Conservation (phyloP, 225 moss, liverwort and hornwort species). For the Pseudisothecium myosuroides region DNA sequence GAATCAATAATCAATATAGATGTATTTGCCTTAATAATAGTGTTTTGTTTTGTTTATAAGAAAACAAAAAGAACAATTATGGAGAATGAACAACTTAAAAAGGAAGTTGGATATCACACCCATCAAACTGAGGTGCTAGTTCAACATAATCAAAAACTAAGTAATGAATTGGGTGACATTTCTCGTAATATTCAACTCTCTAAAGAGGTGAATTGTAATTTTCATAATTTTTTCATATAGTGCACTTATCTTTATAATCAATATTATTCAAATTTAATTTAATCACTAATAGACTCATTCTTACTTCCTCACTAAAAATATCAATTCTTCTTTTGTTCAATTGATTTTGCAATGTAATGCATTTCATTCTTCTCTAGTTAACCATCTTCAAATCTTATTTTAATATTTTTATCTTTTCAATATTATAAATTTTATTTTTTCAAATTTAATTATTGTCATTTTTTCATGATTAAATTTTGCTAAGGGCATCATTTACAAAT, state of each 20-base stretch:
- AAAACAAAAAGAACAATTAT: slow-evolving; percentile 8
- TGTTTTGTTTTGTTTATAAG: neutral
- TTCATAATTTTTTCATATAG: neutral
- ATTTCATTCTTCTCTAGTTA: neutral
- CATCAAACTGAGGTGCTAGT: neutral
- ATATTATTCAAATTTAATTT: neutral
- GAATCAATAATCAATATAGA: neutral
- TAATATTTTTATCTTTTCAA: neutral
- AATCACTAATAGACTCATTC: neutral
- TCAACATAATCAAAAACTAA: slow-evolving; percentile 14
- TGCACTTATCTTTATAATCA: neutral
- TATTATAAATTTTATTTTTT: neutral
- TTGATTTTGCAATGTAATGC: neutral
- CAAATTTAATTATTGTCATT: too few species aligned
- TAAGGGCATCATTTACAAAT: neutral
- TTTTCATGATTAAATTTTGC: neutral
- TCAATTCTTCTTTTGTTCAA: neutral
- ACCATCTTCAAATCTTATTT: neutral
- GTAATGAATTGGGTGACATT: slow-evolving; percentile 14
- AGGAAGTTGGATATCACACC: slow-evolving; percentile 4
- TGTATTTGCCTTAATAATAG: neutral
- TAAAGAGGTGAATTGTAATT: slow-evolving; percentile 37
- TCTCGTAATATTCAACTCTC: slow-evolving; percentile 25
- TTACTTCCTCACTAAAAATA: too few species aligned
- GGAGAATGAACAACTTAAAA: slow-evolving; percentile 9